These are phyloP conservation scores for Citrus unshiu DNA, from an alignment of 345 rosid genomes.

Conservation along the genomic window DNA sequence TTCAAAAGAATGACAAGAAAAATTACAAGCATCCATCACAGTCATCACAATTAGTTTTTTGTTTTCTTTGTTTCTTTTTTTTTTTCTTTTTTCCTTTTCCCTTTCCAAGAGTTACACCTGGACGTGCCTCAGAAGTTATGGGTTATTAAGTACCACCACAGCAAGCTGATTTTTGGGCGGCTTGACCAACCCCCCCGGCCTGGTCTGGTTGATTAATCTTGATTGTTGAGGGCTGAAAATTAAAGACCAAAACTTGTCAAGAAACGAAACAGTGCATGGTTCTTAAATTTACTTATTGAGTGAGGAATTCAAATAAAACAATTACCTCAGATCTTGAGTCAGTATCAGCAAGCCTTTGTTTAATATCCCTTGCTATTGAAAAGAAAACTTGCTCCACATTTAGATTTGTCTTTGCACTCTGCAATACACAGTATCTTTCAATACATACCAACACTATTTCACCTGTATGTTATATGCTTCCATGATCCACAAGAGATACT, in stretches of 20 bases:
- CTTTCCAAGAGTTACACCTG: conserved; percentile 1
- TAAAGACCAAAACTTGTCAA: background rate
- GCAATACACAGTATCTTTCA: conserved; percentile 29
- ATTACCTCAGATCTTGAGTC: conserved; percentile 77
- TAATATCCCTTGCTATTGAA: conserved; percentile 89
- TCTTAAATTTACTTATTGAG: background rate
- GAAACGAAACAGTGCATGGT: background rate
- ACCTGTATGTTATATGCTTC: background rate
- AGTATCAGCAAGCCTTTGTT: conserved; percentile 83
- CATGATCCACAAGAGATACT: conserved; percentile 19
- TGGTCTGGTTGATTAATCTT: conserved; percentile 70
- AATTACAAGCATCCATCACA: conserved; percentile 19
- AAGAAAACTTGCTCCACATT: conserved; percentile 95
- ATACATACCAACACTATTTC: background rate
- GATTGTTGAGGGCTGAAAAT: conserved; percentile 64
- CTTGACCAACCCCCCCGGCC: conserved; percentile 58
- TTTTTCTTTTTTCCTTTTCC: background rate
- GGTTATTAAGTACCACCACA: conserved; percentile 57
- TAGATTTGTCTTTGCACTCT: conserved; percentile 97
- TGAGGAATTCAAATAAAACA: background rate
- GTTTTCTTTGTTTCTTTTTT: background rate
- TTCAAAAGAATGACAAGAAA: conserved; percentile 32
- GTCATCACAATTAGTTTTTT: conserved; percentile 19
- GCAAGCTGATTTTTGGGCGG: conserved; percentile 72
- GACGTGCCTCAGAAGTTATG: background rate